These are phyloP conservation scores for Pestalotiopsis fici DNA, from an alignment of 2,329 filamentous ascomycete species.

Conservation along the genomic window DNA sequence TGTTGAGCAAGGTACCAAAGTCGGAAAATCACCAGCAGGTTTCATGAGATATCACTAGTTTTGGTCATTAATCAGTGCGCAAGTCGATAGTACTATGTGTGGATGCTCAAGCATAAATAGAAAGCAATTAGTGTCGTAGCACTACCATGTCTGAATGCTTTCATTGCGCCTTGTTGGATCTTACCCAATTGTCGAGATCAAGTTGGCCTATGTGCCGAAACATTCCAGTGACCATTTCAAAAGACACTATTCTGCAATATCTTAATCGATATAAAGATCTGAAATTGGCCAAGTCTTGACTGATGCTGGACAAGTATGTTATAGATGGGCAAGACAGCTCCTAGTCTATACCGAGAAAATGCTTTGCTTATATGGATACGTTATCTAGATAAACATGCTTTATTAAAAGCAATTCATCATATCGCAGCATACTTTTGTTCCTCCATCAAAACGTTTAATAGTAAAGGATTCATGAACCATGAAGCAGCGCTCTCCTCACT, in stretches of 20 bases:
- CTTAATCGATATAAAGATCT: neutral
- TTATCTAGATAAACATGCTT: too few relatives aligned
- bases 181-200: too few relatives aligned
- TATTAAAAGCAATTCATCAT: neutral
- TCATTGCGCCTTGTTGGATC: too few relatives aligned
- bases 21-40: too few relatives aligned
- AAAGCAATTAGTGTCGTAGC: too few relatives aligned
- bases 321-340: neutral
- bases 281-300: neutral
- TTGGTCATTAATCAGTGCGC: too few relatives aligned
- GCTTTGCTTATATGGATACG: neutral
- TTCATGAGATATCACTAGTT: too few relatives aligned
- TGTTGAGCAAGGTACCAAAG: constrained; percentile 12
- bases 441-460: constrained; percentile 4
- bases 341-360: neutral
- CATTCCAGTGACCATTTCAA: too few relatives aligned
- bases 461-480: constrained; percentile 11
- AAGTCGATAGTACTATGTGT: too few relatives aligned
- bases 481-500: neutral
- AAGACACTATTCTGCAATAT: neutral
- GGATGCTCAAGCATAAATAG: too few relatives aligned
- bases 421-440: neutral
- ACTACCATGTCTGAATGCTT: too few relatives aligned
- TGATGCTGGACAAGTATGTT: neutral
- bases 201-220: too few relatives aligned